Evolutionary conservation across 768 basidiomycete species (phyloP).

Genomic region (Hortiboletus flavorubellus): DNA sequence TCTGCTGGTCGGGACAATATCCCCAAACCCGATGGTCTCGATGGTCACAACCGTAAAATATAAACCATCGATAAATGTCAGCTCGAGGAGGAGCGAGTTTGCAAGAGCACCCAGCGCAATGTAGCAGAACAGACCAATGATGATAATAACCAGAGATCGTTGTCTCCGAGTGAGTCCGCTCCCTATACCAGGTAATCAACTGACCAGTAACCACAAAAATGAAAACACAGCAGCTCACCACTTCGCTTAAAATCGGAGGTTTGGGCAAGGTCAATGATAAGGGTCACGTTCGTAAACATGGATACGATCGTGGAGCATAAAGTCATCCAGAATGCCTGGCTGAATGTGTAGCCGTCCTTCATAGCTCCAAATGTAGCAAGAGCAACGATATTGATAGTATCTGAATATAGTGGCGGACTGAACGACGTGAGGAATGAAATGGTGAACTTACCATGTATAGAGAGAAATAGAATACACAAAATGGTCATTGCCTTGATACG

Average conservation of each 20-base stretch:
- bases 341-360: slow-evolving; percentile 68
- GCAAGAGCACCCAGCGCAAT: slow-evolving; percentile 69
- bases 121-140: slow-evolving; percentile 71
- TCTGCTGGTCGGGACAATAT: slow-evolving; percentile 53
- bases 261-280: slow-evolving; percentile 56
- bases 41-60: slow-evolving; percentile 76
- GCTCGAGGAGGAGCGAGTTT: slow-evolving; percentile 46
- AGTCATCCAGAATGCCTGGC: slow-evolving; percentile 72
- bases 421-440: background rate
- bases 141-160: slow-evolving; percentile 72
- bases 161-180: slow-evolving; percentile 82
- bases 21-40: slow-evolving; percentile 74
- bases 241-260: slow-evolving; percentile 62
- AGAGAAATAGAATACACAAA: slow-evolving; percentile 58
- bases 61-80: slow-evolving; percentile 69
- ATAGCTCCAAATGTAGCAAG: slow-evolving; percentile 61
- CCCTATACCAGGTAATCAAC: slow-evolving; percentile 37
- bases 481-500: slow-evolving; percentile 61
- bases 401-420: slow-evolving; percentile 33
- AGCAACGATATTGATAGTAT: slow-evolving; percentile 62
- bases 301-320: slow-evolving; percentile 71
- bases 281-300: slow-evolving; percentile 59
- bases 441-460: slow-evolving; percentile 58
- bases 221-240: slow-evolving; percentile 39
- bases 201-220: background rate